phyloP scores from a whole-genome alignment of 495 filamentous ascomycete genomes.

The Chlorociboria aeruginascens region DNA sequence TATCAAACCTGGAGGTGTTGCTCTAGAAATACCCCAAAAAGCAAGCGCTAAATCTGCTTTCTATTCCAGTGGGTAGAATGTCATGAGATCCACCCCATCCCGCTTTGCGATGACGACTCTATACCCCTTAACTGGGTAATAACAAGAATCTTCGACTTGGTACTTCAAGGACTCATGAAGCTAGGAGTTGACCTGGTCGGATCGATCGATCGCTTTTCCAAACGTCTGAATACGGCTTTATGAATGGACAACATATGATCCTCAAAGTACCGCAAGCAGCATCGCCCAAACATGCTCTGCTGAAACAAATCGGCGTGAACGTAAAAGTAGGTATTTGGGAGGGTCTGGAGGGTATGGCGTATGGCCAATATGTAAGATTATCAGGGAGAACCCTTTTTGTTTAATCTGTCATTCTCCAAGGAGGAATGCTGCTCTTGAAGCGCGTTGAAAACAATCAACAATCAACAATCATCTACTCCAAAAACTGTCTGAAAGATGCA shows the following conservation, averaged over 20 bases:
- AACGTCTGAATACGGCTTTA: neutral
- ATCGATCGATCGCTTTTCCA: neutral
- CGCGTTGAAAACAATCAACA: no score
- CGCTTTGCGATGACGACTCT: neutral
- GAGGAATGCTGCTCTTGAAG: no score
- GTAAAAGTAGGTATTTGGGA: neutral
- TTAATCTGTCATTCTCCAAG: no score
- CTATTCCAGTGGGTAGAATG: neutral
- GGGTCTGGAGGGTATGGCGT: neutral
- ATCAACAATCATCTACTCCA: no score
- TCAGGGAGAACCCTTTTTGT: neutral
- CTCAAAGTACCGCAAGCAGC: neutral
- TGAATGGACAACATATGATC: neutral
- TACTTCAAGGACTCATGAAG: neutral
- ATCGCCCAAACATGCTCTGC: neutral
- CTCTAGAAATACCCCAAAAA: no score
- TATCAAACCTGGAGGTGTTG: neutral
- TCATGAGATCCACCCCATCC: neutral
- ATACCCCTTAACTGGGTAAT: neutral
- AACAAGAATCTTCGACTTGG: neutral
- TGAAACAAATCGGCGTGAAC: neutral
- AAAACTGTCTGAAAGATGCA: no score
- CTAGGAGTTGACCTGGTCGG: neutral
- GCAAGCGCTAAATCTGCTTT: no score
- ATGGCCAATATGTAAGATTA: neutral